A percentile compares a stretch with the other conserved stretches of the same genome.
These are phyloP conservation scores for Blastosporella zonata DNA, from an alignment of 1,284 basidiomycete species.

Conservation along the genomic window DNA sequence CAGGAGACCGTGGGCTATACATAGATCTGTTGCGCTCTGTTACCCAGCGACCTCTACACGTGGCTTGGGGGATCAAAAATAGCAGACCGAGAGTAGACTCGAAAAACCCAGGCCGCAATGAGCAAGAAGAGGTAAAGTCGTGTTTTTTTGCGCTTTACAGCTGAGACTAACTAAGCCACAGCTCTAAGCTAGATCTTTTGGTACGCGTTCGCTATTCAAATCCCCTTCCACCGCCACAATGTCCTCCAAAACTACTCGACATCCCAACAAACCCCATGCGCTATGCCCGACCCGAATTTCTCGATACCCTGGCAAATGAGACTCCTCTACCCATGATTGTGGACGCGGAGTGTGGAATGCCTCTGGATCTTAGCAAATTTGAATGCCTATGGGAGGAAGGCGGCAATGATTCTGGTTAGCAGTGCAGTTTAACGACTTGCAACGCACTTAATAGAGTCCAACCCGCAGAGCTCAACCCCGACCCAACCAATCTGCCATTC, in stretches of 20 bases:
- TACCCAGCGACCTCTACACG: conserved; percentile 4
- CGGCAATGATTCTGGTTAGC: conserved; percentile 64
- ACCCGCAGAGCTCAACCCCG: conserved; percentile 60
- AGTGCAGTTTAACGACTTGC: background rate
- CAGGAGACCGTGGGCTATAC: background rate
- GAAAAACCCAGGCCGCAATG: conserved; percentile 11
- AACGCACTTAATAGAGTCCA: conserved; percentile 9
- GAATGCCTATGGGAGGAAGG: conserved; percentile 81
- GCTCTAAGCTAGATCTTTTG: conserved; percentile 79
- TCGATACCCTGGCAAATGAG: conserved; percentile 76
- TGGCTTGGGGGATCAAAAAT: background rate
- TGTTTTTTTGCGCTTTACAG: background rate
- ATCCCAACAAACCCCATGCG: conserved; percentile 84
- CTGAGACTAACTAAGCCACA: conserved; percentile 14
- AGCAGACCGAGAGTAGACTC: background rate
- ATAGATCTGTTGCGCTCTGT: conserved; percentile 5
- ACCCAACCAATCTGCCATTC: conserved; percentile 52
- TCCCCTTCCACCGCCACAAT: conserved; percentile 90
- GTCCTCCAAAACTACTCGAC: conserved; percentile 89
- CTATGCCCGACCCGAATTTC: conserved; percentile 82
- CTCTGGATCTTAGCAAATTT: conserved; percentile 80
- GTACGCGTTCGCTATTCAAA: conserved; percentile 92
- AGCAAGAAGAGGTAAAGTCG: conserved; percentile 23
- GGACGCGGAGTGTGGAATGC: conserved; percentile 94
- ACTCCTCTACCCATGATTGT: conserved; percentile 89